A percentile compares a stretch with the other conserved stretches of the same genome.
These are phyloP conservation scores for Sarocladium brachiariae DNA, from an alignment of 2,329 filamentous ascomycete species.

Conservation along the genomic window DNA sequence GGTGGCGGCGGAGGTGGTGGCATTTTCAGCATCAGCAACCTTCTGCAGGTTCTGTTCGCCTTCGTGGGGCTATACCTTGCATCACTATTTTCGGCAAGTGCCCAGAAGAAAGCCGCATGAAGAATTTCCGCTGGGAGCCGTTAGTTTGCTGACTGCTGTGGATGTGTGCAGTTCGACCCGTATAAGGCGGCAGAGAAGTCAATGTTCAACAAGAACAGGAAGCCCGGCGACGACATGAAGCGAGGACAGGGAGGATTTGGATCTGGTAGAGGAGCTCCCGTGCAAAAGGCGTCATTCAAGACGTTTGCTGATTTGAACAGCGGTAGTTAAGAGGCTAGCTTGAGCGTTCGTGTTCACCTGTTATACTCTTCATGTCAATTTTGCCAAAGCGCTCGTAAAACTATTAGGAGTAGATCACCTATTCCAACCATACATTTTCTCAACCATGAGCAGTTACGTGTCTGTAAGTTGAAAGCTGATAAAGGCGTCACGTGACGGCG, in stretches of 20 bases:
- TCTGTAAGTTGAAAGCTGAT: not conserved
- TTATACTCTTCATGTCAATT: not conserved
- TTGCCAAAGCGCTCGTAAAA: not conserved
- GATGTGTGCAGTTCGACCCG: slow-evolving; percentile 44
- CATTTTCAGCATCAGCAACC: slow-evolving; percentile 30
- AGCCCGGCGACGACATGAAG: slow-evolving; percentile 20
- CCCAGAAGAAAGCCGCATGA: slow-evolving; percentile 11
- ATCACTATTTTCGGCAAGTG: slow-evolving; percentile 53
- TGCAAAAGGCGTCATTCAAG: slow-evolving; percentile 33
- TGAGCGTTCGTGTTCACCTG: not conserved
- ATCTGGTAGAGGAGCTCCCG: slow-evolving; percentile 14
- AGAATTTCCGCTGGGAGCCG: not conserved
- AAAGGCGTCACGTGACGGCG: slow-evolving; percentile 23
- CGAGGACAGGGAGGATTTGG: slow-evolving; percentile 14
- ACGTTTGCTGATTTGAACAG: slow-evolving; percentile 6
- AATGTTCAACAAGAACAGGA: slow-evolving; percentile 47
- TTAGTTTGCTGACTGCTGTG: slow-evolving; percentile 17
- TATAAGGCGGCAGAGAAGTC: slow-evolving; percentile 56
- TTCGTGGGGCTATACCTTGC: slow-evolving; percentile 56
- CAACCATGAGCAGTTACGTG: no score
- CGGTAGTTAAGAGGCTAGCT: not conserved
- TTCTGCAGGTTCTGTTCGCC: slow-evolving; percentile 43
- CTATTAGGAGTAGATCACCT: not conserved
- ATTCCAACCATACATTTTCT: not conserved
- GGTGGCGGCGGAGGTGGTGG: slow-evolving; percentile 15